Evolutionary conservation across 1,284 basidiomycete species (phyloP).

Genomic region (Garcileccinum viscosum): DNA sequence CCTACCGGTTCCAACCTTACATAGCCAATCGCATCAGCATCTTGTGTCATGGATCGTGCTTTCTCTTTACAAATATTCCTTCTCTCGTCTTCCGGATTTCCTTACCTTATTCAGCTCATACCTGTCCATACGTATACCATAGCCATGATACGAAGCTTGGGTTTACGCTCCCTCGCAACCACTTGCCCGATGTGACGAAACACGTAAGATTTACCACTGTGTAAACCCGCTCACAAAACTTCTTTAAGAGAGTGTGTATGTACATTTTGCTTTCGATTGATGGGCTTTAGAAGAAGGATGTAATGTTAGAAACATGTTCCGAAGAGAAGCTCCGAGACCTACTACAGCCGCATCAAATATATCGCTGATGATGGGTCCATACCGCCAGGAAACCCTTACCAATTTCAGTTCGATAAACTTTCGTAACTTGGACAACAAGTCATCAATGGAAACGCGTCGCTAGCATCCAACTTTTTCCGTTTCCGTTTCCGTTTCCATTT

Average conservation of each 20-base stretch:
- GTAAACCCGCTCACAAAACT: background rate
- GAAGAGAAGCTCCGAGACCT: constrained; percentile 19
- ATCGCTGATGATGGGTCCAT: background rate
- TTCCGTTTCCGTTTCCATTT: background rate
- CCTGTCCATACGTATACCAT: constrained; percentile 36
- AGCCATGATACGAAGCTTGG: constrained; percentile 27
- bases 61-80: constrained; percentile 11
- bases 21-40: constrained; percentile 32
- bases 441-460: constrained; percentile 1
- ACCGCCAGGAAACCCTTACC: background rate
- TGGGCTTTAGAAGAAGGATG: constrained; percentile 22
- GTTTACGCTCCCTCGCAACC: constrained; percentile 8
- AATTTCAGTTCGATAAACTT: constrained; percentile 13
- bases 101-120: constrained; percentile 32
- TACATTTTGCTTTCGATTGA: background rate
- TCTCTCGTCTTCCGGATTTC: constrained; percentile 3
- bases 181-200: constrained; percentile 12
- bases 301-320: constrained; percentile 8
- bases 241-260: background rate
- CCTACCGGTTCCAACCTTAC: constrained; percentile 64
- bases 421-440: background rate
- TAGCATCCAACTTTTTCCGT: background rate
- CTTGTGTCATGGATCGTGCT: background rate
- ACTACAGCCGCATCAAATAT: constrained; percentile 12
- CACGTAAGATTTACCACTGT: constrained; percentile 6